Conservation (phyloP, 768 basidiomycete species). For the Hygrocybe punicea region DNA sequence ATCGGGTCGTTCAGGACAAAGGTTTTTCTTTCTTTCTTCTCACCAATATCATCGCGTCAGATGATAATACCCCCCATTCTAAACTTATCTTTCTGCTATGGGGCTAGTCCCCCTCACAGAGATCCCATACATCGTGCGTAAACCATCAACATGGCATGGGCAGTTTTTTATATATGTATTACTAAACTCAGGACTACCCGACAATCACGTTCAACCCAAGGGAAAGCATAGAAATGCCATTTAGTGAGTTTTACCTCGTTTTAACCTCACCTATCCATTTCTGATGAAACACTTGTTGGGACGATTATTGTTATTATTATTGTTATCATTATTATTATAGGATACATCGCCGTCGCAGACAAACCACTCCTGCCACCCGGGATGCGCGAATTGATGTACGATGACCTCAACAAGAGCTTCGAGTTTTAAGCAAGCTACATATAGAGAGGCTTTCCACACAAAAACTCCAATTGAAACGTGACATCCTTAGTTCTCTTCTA, state of each 20-base stretch:
- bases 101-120: slow-evolving; percentile 55
- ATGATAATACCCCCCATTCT: not conserved
- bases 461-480: too few species aligned
- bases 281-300: too few species aligned
- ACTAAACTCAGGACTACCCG: slow-evolving; percentile 66
- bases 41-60: not conserved
- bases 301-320: too few species aligned
- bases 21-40: slow-evolving; percentile 35
- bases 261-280: not conserved
- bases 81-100: not conserved
- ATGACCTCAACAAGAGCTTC: slow-evolving; percentile 84
- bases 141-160: not conserved
- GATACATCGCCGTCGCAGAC: slow-evolving; percentile 47
- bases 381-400: slow-evolving; percentile 81
- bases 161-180: not conserved
- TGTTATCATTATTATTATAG: too few species aligned
- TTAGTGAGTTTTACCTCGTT: slow-evolving; percentile 51
- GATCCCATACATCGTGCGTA: slow-evolving; percentile 69
- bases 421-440: slow-evolving; percentile 73
- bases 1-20: slow-evolving; percentile 72
- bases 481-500: too few species aligned
- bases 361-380: slow-evolving; percentile 82
- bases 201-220: slow-evolving; percentile 82
- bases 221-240: slow-evolving; percentile 98
- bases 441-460: too few species aligned